Base-by-base conservation (phyloP, 2,329 filamentous ascomycete species). In the Colletotrichum navitas region DNA sequence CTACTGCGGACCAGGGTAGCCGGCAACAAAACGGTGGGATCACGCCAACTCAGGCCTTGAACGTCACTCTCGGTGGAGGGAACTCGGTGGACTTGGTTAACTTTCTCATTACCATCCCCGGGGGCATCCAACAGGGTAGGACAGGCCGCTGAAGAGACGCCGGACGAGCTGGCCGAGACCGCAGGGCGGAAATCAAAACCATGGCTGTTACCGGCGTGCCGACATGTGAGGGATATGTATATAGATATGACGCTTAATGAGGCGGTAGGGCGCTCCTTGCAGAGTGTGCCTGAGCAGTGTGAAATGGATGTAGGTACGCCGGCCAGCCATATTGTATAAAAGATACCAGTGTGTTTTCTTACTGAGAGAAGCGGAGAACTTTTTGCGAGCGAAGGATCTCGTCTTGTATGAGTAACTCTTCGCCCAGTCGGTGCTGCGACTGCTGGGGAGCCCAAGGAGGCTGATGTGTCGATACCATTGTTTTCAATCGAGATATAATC, bases 1-100 rank as follows among this genome's bases (percentile, higher is more conserved):
- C 80, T 11, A 76, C 77, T 21, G 82, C 82, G 12, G 77, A 76
- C 60, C 76, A 79, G 26, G 73, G 76, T 59, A 61, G 75, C 60
- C 66, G 75, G 58, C 80, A 80, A 8, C 74, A 81, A 6, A 77
- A 77, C 29, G 76, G 77, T 34, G 77, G 72, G 5, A 76, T 76
- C 29, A 78, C 78, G 29, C 63, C 71, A n/a, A 75, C 79, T 5
- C 76, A 84, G 63, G 85, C 85, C 5, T 74, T 74, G 26, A 84
- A 82, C 68, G 70, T 87, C 39, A 80, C 80, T 8, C 78, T 87
- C 39, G 84, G 85, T 11, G 80, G 80, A 45, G 77, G 81, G 29
- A 86, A 84, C 75, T 84, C 82, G 43, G 81, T 89, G 67, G 84
- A 90, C 75, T 77, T 90, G 64, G 81, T 89, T 24, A 80, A 83